A percentile compares a stretch with the other conserved stretches of the same genome.
Conservation (phyloP, 805 yeast species). For the Kurtzmaniella fragi region DNA sequence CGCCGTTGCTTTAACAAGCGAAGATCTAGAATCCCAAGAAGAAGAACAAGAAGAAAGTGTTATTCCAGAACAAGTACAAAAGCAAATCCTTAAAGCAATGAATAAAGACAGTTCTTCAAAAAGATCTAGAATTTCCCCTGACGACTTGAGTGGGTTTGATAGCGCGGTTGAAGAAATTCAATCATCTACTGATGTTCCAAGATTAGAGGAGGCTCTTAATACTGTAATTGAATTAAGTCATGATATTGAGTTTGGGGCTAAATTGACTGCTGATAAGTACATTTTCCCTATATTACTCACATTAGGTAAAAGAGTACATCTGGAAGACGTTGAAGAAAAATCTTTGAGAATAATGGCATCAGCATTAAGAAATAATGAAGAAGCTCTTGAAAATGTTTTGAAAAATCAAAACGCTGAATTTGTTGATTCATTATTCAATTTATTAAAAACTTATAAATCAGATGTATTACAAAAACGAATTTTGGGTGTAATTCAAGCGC, state of each 20-base stretch:
- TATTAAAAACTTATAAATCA: conserved; percentile 15
- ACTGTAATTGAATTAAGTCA: conserved; percentile 58
- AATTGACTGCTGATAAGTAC: conserved; percentile 33
- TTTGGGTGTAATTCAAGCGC: conserved; percentile 48
- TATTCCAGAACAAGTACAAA: conserved; percentile 2
- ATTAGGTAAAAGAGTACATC: conserved; percentile 8
- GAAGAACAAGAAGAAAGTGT: background rate
- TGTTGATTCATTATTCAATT: conserved; percentile 14
- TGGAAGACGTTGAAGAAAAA: conserved; percentile 37
- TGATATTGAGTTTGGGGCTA: conserved; percentile 57
- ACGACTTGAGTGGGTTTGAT: conserved; percentile 15
- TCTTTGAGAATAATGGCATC: conserved; percentile 59
- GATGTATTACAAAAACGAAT: conserved; percentile 40
- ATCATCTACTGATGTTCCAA: conserved; percentile 11
- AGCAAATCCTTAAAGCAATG: conserved; percentile 3
- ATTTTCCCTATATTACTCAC: conserved; percentile 26
- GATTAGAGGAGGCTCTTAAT: conserved; percentile 31
- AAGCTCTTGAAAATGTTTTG: conserved; percentile 42
- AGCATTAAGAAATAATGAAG: conserved; percentile 69
- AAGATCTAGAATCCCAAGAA: conserved; percentile 1
- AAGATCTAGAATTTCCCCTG: conserved; percentile 6
- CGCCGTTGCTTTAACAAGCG: conserved; percentile 1
- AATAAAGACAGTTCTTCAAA: conserved; percentile 2
- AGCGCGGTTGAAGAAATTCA: conserved; percentile 16
- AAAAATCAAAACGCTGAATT: conserved; percentile 13